Conservation (phyloP, 2,329 filamentous ascomycete genomes). For the Sarocladium kiliense region DNA sequence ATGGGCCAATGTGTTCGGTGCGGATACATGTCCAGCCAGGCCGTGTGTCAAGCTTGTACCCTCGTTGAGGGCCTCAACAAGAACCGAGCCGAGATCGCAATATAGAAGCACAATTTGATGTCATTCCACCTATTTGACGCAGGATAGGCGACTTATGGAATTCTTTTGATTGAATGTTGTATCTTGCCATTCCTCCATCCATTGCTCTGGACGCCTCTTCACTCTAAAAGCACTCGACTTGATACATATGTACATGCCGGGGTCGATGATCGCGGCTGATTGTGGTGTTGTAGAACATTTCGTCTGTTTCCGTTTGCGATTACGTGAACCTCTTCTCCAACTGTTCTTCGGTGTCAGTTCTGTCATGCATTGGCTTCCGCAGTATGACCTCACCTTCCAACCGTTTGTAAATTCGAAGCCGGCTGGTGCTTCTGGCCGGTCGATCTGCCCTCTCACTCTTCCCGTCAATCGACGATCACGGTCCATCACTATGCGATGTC, state of each 20-base stretch:
- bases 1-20: slow-evolving; percentile 82
- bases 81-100: slow-evolving; percentile 54
- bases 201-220: not conserved
- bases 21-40: slow-evolving; percentile 93
- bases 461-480: slow-evolving; percentile 59
- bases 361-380: not conserved
- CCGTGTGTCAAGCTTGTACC: slow-evolving; percentile 88
- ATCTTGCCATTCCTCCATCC: not conserved
- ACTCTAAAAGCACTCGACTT: not conserved
- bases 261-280: not conserved
- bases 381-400: slow-evolving; percentile 49
- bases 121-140: slow-evolving; percentile 10
- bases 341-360: slow-evolving; percentile 25
- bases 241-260: slow-evolving; percentile 13
- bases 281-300: not conserved
- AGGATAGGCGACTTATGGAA: not conserved
- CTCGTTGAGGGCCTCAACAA: slow-evolving; percentile 90
- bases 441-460: slow-evolving; percentile 51
- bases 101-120: slow-evolving; percentile 27
- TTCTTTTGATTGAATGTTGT: slow-evolving; percentile 11
- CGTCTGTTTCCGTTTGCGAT: not conserved
- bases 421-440: slow-evolving; percentile 47
- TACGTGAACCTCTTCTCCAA: slow-evolving; percentile 50
- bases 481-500: slow-evolving; percentile 52
- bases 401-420: slow-evolving; percentile 60